A percentile compares a stretch with the other conserved stretches of the same genome.
phyloP scores from a whole-genome alignment of 78 protist species.

The Dictyostelium brefeldianum region DNA sequence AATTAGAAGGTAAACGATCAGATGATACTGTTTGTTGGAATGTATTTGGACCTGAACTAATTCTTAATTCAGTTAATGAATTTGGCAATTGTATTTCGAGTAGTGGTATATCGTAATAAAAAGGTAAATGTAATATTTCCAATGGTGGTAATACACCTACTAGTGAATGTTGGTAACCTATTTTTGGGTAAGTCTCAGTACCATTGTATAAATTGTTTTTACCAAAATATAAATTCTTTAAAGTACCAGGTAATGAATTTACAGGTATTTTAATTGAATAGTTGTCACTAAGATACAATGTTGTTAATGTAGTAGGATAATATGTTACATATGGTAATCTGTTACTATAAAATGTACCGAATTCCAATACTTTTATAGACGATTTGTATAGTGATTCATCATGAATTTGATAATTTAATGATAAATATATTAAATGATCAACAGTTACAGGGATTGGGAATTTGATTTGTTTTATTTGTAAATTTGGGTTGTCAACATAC shows the following conservation, averaged over 20 bases:
- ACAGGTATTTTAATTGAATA: background rate
- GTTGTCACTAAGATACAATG: no score
- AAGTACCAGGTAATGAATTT: background rate
- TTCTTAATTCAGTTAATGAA: background rate
- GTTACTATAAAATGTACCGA: background rate
- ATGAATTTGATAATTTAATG: constrained; percentile 8
- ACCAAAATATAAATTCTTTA: background rate
- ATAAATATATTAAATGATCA: background rate
- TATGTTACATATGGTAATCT: background rate
- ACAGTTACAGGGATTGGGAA: background rate
- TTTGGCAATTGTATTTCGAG: background rate
- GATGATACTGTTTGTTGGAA: background rate
- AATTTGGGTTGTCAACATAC: background rate
- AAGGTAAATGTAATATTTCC: background rate
- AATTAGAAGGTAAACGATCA: background rate
- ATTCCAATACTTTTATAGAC: background rate
- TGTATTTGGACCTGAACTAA: background rate
- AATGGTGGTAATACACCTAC: background rate
- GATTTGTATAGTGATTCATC: background rate
- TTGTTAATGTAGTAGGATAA: background rate
- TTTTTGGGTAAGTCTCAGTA: background rate
- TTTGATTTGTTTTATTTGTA: background rate
- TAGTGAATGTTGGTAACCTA: background rate
- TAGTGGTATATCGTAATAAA: background rate
- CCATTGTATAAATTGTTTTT: background rate